A percentile compares a stretch with the other conserved stretches of the same genome.
phyloP scores from a whole-genome alignment of 2,329 filamentous ascomycete genomes.

The Elsinoe ampelina region DNA sequence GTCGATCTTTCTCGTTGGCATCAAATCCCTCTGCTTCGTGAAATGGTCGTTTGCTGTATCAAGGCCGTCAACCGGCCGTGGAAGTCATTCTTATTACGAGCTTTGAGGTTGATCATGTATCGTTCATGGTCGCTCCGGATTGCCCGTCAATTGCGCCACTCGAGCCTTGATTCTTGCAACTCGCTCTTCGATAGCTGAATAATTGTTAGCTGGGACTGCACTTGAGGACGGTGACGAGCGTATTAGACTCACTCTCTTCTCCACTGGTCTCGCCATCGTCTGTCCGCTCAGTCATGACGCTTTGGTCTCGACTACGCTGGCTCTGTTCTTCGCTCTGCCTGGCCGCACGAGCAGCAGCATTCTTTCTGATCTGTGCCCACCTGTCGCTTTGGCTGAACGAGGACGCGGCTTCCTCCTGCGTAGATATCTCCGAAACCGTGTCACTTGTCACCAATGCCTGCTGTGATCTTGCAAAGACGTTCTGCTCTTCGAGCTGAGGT shows the following conservation, averaged over 20 bases:
- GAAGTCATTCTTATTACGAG: neutral
- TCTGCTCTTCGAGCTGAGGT: constrained; percentile 2
- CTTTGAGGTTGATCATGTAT: neutral
- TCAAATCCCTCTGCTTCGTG: neutral
- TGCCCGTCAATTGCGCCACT: constrained; percentile 75
- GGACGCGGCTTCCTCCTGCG: constrained; percentile 8
- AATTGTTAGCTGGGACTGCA: constrained; percentile 13
- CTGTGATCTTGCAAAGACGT: constrained; percentile 8
- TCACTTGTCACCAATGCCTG: constrained; percentile 11
- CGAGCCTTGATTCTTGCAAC: constrained; percentile 96
- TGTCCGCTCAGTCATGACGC: constrained; percentile 42
- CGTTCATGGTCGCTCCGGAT: neutral
- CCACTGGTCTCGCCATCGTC: constrained; percentile 88
- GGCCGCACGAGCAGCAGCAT: constrained; percentile 72
- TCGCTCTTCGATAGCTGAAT: constrained; percentile 82
- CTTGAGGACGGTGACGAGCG: neutral
- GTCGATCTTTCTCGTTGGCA: neutral
- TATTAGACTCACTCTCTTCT: constrained; percentile 69
- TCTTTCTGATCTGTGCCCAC: constrained; percentile 94
- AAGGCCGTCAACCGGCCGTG: no score
- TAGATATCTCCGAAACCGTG: constrained; percentile 6
- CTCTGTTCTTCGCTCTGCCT: constrained; percentile 57
- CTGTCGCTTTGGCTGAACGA: constrained; percentile 49
- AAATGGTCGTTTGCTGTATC: neutral
- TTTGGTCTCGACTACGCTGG: constrained; percentile 40